Percentiles rank a stretch among this genome's conserved stretches.
Conservation (phyloP, 768 basidiomycete species). For the Hirschioporus abietinus region DNA sequence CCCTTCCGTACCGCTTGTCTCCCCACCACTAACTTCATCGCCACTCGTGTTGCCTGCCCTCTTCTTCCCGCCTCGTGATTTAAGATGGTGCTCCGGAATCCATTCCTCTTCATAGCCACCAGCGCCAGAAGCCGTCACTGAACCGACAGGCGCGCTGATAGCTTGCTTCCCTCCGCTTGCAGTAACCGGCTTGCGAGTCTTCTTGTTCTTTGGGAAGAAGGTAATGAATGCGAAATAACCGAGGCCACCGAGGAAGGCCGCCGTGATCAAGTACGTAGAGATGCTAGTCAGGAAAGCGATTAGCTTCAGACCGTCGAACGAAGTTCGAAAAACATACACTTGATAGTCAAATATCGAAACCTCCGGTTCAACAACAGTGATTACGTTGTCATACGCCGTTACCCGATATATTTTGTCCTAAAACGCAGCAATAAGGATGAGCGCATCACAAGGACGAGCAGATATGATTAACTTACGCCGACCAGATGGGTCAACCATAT, state of each 20-base stretch:
- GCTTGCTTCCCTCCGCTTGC: constrained; percentile 27
- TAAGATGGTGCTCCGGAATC: constrained; percentile 88
- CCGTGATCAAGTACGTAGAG: constrained; percentile 67
- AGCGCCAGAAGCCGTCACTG: constrained; percentile 59
- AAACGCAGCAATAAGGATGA: background rate
- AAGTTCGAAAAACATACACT: constrained; percentile 46
- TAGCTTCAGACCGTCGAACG: too few species aligned
- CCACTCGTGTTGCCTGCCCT: constrained; percentile 44
- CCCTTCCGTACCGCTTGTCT: constrained; percentile 57
- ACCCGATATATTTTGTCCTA: constrained; percentile 59
- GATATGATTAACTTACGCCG: constrained; percentile 40
- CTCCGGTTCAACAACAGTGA: constrained; percentile 78
- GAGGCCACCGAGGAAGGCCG: constrained; percentile 55
- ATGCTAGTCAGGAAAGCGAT: constrained; percentile 29
- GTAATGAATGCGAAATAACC: constrained; percentile 61
- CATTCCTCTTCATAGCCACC: constrained; percentile 83
- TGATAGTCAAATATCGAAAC: constrained; percentile 74
- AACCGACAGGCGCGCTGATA: constrained; percentile 49
- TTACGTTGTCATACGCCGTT: constrained; percentile 66
- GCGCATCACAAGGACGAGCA: background rate
- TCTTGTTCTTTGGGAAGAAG: constrained; percentile 63
- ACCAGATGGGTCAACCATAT: constrained; percentile 70
- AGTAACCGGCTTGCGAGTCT: constrained; percentile 34
- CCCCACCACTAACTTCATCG: constrained; percentile 62
- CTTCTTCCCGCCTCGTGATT: constrained; percentile 47